Percentiles rank a stretch among this genome's conserved stretches.
phyloP scores from a whole-genome alignment of 768 basidiomycete species.

The Rhizopogon roseolus region DNA sequence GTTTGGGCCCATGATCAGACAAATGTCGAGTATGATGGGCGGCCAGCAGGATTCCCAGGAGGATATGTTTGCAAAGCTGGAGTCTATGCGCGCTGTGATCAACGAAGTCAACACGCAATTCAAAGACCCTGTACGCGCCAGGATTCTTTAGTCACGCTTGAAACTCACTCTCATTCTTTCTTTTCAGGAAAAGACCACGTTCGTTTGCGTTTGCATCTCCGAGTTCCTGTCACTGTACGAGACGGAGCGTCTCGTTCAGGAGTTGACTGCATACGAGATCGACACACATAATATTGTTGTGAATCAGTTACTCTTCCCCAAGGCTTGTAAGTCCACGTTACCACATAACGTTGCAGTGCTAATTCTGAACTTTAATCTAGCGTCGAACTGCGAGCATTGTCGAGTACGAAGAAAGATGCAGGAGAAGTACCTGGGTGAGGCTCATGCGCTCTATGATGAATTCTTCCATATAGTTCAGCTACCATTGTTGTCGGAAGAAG shows the following conservation, averaged over 20 bases:
- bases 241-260: constrained; percentile 96
- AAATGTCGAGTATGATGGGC: constrained; percentile 98
- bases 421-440: constrained; percentile 94
- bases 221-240: constrained; percentile 98
- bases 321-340: constrained; percentile 55
- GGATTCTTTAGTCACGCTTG: neutral
- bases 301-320: constrained; percentile 95
- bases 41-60: constrained; percentile 87
- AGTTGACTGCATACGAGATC: constrained; percentile 90
- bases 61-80: constrained; percentile 98
- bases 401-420: constrained; percentile 94
- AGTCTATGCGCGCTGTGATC: constrained; percentile 94
- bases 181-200: constrained; percentile 91
- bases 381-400: constrained; percentile 94
- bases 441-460: constrained; percentile 95
- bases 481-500: constrained; percentile 94
- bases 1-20: constrained; percentile 94
- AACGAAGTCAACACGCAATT: constrained; percentile 99
- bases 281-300: constrained; percentile 99
- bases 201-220: constrained; percentile 97
- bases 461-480: constrained; percentile 97
- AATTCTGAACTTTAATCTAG: constrained; percentile 32
- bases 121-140: constrained; percentile 83
- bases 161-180: neutral
- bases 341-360: neutral